Evolutionary conservation across 1,139 yeast genomes (phyloP), one percentile per base, ranked within the genome.

Genomic region (Kodamaea derodonti): DNA sequence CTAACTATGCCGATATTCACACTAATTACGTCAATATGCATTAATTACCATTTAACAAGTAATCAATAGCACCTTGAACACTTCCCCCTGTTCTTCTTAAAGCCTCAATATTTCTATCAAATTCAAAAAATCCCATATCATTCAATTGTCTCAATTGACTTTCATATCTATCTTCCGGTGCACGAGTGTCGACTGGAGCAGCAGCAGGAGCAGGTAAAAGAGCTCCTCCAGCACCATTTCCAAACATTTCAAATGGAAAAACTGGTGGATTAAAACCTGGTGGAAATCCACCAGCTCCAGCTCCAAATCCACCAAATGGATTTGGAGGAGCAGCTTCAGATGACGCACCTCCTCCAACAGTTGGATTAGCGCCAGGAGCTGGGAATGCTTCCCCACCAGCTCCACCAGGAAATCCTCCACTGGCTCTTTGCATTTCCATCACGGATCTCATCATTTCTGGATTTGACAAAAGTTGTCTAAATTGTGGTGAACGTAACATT

Each of bases 11-110:
- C n/a, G n/a, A n/a, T n/a, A n/a, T n/a, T n/a, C n/a, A n/a, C n/a
- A n/a, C n/a, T n/a, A n/a, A n/a, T n/a, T n/a, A n/a, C n/a, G n/a
- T n/a, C n/a, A n/a, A n/a, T n/a, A n/a, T n/a, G n/a, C n/a, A 18
- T 24, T 35, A 35, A 16, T 38, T 33, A 11, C 36, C 36, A 17
- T 36, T 82, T 41, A 92, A 73, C 50, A 92, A 69, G 40, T 87
- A 85, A 59, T 90, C 97, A 37, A 92, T 73, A 11, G 98, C 98
- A 27, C 97, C 97, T 61, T 92, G 96, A 14, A 92, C 97, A 47
- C 90, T 85, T 10, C 98, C 98, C 17, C 97, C 97, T 38, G 94
- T 79, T 62, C 97, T 79, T 66, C 97, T 79, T 51, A 92, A 72
- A 1, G 97, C 97, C 17, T 81, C 81, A 14, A 92, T 88, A 53